phyloP scores from a whole-genome alignment of 345 rosid species.

The Salix koriyanagi region DNA sequence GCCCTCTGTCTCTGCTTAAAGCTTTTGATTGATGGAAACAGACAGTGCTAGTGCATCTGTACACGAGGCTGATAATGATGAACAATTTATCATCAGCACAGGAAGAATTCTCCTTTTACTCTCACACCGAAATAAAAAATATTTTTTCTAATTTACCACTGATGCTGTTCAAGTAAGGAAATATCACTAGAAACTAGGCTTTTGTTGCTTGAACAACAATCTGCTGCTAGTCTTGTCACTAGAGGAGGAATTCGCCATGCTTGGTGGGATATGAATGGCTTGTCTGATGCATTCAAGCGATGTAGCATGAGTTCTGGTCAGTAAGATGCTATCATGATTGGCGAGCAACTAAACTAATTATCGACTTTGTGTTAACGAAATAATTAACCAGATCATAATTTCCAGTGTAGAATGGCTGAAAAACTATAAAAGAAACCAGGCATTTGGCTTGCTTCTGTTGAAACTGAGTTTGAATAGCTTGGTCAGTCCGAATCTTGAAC shows the following conservation, averaged over 20 bases:
- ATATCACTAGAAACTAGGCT: not conserved
- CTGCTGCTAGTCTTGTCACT: not conserved
- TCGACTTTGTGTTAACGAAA: not conserved
- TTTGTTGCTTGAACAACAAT: not conserved
- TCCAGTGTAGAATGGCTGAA: not conserved
- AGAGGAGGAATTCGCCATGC: not conserved
- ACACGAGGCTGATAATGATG: not conserved
- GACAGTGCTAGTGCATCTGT: not conserved
- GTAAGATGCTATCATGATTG: not conserved
- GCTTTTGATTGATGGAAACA: not conserved
- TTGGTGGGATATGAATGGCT: not conserved
- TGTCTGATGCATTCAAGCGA: not conserved
- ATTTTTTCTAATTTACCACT: too few species aligned
- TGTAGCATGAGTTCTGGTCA: not conserved
- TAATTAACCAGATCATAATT: not conserved
- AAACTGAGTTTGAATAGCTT: not conserved
- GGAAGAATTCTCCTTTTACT: too few species aligned
- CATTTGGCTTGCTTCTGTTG: not conserved
- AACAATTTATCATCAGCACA: not conserved
- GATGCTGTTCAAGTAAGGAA: too few species aligned
- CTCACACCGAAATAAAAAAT: too few species aligned
- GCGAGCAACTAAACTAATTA: not conserved
- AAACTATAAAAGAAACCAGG: not conserved
- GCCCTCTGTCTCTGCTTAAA: too few species aligned
- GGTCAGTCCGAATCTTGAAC: not conserved